Evolutionary conservation across 352 stramenopile species (phyloP).

Genomic region (Pythium dissotocum): DNA sequence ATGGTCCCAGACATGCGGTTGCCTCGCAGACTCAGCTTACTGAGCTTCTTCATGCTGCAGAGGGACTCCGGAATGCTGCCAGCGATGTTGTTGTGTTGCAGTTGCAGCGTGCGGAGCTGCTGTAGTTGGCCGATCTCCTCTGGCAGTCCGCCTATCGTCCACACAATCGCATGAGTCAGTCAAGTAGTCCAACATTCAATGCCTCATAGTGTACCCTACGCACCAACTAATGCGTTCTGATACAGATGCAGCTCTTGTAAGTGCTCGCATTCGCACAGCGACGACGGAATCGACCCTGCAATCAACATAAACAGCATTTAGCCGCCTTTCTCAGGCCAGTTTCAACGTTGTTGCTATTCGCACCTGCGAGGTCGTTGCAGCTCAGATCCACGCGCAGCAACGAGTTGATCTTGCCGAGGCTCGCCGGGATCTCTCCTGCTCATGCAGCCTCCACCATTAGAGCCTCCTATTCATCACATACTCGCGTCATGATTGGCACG

Average conservation of each 20-base stretch:
- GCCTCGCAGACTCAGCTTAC: slow-evolving; percentile 71
- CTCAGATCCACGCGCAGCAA: slow-evolving; percentile 74
- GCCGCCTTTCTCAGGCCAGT: not conserved
- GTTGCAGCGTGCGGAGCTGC: slow-evolving; percentile 66
- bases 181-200: too few relatives aligned
- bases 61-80: slow-evolving; percentile 53
- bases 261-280: slow-evolving; percentile 43
- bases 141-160: slow-evolving; percentile 40
- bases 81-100: slow-evolving; percentile 84
- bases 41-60: slow-evolving; percentile 57
- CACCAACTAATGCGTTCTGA: slow-evolving; percentile 74
- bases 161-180: not conserved
- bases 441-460: not conserved
- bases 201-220: not conserved
- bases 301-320: slow-evolving; percentile 19
- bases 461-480: not conserved
- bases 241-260: slow-evolving; percentile 80
- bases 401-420: slow-evolving; percentile 50
- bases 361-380: slow-evolving; percentile 75
- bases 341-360: not conserved
- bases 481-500: not conserved
- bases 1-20: slow-evolving; percentile 77
- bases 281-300: slow-evolving; percentile 42
- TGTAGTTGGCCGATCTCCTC: slow-evolving; percentile 53
- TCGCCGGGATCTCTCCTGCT: slow-evolving; percentile 53